phyloP scores from a whole-genome alignment of 2,329 filamentous ascomycete genomes.

The Penicillium sp. region DNA sequence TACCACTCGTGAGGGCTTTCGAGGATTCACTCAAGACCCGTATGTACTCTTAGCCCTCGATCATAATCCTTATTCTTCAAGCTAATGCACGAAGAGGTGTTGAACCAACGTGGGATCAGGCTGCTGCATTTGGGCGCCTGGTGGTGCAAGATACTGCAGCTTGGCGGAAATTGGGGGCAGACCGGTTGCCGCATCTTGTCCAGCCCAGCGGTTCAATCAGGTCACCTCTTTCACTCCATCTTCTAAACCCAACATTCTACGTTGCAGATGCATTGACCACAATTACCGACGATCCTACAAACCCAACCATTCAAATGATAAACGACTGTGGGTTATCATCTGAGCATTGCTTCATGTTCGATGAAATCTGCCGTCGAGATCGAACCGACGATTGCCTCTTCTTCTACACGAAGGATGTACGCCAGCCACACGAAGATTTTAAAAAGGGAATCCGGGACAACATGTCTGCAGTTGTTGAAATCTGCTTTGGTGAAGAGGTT shows the following conservation, averaged over 20 bases:
- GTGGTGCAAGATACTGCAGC: neutral
- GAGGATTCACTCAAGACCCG: no score
- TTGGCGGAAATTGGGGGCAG: neutral
- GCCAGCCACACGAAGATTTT: neutral
- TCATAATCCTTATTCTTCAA: no score
- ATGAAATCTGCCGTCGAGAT: slow-evolving; percentile 2
- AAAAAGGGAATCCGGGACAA: neutral
- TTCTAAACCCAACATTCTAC: neutral
- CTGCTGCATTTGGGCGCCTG: no score
- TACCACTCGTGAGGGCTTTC: no score
- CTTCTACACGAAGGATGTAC: neutral
- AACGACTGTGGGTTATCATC: neutral
- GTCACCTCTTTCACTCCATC: neutral
- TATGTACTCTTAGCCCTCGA: no score
- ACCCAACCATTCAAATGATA: neutral
- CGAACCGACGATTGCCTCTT: neutral
- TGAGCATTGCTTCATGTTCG: neutral
- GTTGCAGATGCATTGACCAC: slow-evolving; percentile 1
- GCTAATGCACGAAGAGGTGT: no score
- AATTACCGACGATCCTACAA: neutral
- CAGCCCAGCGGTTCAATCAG: neutral
- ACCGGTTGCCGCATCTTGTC: neutral
- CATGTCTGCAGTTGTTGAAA: neutral
- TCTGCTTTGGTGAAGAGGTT: neutral
- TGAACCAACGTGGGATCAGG: no score